These are phyloP conservation scores for Sugiyamaella castrensis DNA, from an alignment of 1,139 yeast genomes.

Conservation along the genomic window DNA sequence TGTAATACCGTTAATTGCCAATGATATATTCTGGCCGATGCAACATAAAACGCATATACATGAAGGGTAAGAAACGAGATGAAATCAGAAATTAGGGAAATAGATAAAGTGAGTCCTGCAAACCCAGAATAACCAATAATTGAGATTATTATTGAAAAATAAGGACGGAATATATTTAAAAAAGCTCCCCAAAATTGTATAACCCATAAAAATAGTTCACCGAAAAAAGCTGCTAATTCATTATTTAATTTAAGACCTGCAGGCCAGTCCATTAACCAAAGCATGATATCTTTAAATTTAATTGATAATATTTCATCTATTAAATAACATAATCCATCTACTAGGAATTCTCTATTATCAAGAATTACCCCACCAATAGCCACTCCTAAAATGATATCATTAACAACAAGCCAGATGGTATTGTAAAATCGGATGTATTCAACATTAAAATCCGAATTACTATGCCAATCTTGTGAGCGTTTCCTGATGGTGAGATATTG, in stretches of 20 bases:
- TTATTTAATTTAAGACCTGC: constrained; percentile 91
- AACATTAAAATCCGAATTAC: constrained; percentile 38
- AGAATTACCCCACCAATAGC: constrained; percentile 52
- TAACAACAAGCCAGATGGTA: constrained; percentile 79
- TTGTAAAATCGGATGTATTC: constrained; percentile 89
- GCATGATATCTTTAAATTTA: constrained; percentile 49
- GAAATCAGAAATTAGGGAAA: constrained; percentile 65
- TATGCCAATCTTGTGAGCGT: constrained; percentile 37
- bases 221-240: constrained; percentile 80
- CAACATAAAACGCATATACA: constrained; percentile 69
- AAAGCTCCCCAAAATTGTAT: constrained; percentile 59
- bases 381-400: constrained; percentile 76
- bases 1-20: constrained; percentile 68
- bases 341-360: constrained; percentile 44
- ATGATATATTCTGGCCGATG: constrained; percentile 73
- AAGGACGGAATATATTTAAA: constrained; percentile 32
- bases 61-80: constrained; percentile 65
- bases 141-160: constrained; percentile 35
- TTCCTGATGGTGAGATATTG: constrained; percentile 62
- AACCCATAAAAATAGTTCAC: constrained; percentile 85
- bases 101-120: constrained; percentile 61
- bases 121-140: constrained; percentile 46
- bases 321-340: constrained; percentile 27
- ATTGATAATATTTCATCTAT: constrained; percentile 43
- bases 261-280: constrained; percentile 85